phyloP scores from a whole-genome alignment of 2,329 filamentous ascomycete genomes.

The Endocalyx cinctus region DNA sequence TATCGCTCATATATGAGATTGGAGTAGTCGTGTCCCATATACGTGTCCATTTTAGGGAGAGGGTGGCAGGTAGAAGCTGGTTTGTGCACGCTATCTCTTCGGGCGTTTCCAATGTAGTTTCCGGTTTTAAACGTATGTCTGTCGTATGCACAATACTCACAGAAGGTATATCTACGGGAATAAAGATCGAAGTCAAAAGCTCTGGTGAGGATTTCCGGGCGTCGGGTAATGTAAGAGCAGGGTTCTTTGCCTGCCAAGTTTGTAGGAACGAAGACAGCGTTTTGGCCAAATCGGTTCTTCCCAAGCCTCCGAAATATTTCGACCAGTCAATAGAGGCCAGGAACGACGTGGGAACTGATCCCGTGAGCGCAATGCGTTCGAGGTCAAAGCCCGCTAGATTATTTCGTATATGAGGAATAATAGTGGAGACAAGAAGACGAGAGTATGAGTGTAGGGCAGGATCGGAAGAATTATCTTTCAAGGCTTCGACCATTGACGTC shows the following conservation, averaged over 20 bases:
- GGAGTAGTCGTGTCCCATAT: conserved; percentile 51
- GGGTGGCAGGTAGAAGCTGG: conserved; percentile 58
- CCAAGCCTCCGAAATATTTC: conserved; percentile 46
- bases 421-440: conserved; percentile 39
- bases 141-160: conserved; percentile 80
- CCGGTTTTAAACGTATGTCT: conserved; percentile 52
- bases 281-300: conserved; percentile 31
- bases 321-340: conserved; percentile 44
- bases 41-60: conserved; percentile 60
- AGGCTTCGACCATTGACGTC: conserved; percentile 34
- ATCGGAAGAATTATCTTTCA: conserved; percentile 36
- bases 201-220: too few species aligned
- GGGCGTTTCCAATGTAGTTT: conserved; percentile 16
- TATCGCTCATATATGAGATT: conserved; percentile 31
- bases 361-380: conserved; percentile 51
- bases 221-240: conserved; percentile 24
- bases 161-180: conserved; percentile 85
- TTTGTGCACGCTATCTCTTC: conserved; percentile 52
- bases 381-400: conserved; percentile 47
- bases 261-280: conserved; percentile 29
- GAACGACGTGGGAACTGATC: conserved; percentile 45
- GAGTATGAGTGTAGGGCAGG: too few species aligned
- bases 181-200: conserved; percentile 66
- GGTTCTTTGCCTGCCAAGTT: conserved; percentile 33
- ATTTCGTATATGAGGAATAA: conserved; percentile 39